These are phyloP conservation scores for Cajanus cajan DNA, from an alignment of 306 rosid species.

Conservation along the genomic window DNA sequence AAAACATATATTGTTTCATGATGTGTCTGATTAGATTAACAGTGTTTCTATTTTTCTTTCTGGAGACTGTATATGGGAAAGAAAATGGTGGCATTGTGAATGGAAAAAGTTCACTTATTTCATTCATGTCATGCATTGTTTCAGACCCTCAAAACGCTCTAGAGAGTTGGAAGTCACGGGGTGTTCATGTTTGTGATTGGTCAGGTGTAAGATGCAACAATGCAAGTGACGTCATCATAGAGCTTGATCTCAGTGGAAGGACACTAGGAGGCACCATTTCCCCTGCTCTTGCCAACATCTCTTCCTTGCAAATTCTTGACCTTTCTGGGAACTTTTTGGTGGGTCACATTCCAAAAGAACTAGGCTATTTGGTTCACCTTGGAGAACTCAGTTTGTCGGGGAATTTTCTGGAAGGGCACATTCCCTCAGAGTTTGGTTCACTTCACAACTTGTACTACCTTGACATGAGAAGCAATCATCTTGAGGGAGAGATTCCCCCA, in stretches of 20 bases:
- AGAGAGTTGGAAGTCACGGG: constrained; percentile 52
- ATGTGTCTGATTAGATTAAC: constrained; percentile 38
- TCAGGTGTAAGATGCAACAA: constrained; percentile 72
- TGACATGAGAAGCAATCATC: constrained; percentile 69
- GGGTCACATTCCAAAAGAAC: constrained; percentile 70
- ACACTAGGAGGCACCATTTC: constrained; percentile 71
- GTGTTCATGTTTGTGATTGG: constrained; percentile 70
- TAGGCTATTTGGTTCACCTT: constrained; percentile 58
- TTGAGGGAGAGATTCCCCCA: constrained; percentile 62
- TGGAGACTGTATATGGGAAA: constrained; percentile 26
- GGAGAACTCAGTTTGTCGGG: constrained; percentile 60
- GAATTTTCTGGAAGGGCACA: constrained; percentile 59
- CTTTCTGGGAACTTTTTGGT: constrained; percentile 66
- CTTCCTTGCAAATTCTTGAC: constrained; percentile 71
- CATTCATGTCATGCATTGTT: constrained; percentile 68
- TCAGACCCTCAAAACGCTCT: constrained; percentile 63
- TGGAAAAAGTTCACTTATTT: constrained; percentile 56
- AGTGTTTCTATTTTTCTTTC: constrained; percentile 32
- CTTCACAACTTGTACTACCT: constrained; percentile 66
- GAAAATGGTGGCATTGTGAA: constrained; percentile 36
- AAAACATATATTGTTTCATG: constrained; percentile 10
- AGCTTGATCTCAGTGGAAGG: constrained; percentile 74
- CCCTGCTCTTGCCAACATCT: constrained; percentile 64
- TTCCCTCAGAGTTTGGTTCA: constrained; percentile 62
- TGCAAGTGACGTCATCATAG: constrained; percentile 50